These are phyloP conservation scores for Neospermospora avenae DNA, from an alignment of 2,329 filamentous ascomycete species.

Conservation along the genomic window DNA sequence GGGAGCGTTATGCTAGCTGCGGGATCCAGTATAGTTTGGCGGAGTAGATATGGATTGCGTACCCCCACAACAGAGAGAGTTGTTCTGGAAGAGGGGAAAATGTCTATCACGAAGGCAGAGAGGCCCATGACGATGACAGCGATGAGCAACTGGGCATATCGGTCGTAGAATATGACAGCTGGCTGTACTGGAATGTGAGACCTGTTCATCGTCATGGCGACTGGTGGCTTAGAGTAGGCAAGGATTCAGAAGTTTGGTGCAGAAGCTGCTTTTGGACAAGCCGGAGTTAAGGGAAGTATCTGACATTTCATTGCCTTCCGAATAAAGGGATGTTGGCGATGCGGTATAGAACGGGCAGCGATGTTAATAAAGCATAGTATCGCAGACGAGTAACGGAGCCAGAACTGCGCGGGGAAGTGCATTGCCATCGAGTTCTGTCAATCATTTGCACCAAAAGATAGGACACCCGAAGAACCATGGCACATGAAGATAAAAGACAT, in stretches of 20 bases:
- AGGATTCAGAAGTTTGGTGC: not conserved
- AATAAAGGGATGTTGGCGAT: not conserved
- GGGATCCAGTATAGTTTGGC: not conserved
- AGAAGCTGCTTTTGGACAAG: not conserved
- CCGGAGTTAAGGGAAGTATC: not conserved
- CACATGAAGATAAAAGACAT: too few species aligned
- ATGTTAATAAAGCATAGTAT: not conserved
- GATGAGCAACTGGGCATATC: conserved; percentile 37
- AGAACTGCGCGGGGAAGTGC: not conserved
- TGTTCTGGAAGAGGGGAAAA: conserved; percentile 32
- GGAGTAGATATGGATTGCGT: conserved; percentile 26
- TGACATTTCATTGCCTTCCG: not conserved
- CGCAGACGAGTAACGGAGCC: too few species aligned
- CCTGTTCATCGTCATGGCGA: not conserved
- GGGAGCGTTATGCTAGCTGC: conserved; percentile 42
- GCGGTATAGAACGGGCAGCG: not conserved
- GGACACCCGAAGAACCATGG: not conserved
- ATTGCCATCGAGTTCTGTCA: not conserved
- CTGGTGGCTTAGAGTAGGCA: not conserved
- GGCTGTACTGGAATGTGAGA: conserved; percentile 9
- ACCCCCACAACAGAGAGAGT: conserved; percentile 38
- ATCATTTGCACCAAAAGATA: not conserved
- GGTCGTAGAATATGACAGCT: conserved; percentile 7
- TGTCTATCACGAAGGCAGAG: conserved; percentile 42
- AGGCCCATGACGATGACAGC: conserved; percentile 46